Base-by-base conservation (phyloP, 2,329 filamentous ascomycete species). In the Nemania abortiva region DNA sequence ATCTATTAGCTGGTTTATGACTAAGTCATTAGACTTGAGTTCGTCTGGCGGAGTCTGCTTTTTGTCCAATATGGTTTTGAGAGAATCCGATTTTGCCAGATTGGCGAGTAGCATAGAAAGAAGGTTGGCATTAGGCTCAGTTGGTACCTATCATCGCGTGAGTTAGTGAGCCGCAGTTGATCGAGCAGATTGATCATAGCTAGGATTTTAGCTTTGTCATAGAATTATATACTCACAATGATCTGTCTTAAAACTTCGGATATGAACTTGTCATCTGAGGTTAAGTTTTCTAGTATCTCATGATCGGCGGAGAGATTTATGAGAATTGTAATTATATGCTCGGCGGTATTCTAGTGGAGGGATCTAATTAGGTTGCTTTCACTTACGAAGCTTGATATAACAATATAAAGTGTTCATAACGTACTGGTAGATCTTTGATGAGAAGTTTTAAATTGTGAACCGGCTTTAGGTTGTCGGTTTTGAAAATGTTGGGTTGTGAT, bases 71-170 rank as follows among this genome's bases (percentile, higher is more conserved):
- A 98, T 84, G 52, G 86, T 86, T 72, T 91, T 91, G 65, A 97
- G 81, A 6, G 85, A 86, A 74, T 95, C 90, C 70, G 88, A 91
- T 82, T 98, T 98, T 67, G 91, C 88, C 62, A 99, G 85, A 78
- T 99, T 99, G 79, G 96, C 94, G 27, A 98, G 87, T 15, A 99
- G 88, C 94, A 98, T 98, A 54, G 94, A 90, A 54, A 97, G 83
- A 49, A 96, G 87, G 77, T 98, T 92, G 61, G 93, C 94, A 77
- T 95, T 95, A 34, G 88, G 87, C 78, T 98, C 95, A 61, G 91
- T 89, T 3, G 88, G 84, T 74, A 89, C 87, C 91, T 93, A 69
- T 57, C n/a, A 7, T 56, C 20, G 49, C 29, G 64, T 54, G 45
- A 18, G 62, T 76, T 71, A 75, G 69, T 49, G 55, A 37, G 61